A percentile compares a stretch with the other conserved stretches of the same genome.
These are phyloP conservation scores for Cladobotryum mycophilum DNA, from an alignment of 2,329 filamentous ascomycete species.

Conservation along the genomic window DNA sequence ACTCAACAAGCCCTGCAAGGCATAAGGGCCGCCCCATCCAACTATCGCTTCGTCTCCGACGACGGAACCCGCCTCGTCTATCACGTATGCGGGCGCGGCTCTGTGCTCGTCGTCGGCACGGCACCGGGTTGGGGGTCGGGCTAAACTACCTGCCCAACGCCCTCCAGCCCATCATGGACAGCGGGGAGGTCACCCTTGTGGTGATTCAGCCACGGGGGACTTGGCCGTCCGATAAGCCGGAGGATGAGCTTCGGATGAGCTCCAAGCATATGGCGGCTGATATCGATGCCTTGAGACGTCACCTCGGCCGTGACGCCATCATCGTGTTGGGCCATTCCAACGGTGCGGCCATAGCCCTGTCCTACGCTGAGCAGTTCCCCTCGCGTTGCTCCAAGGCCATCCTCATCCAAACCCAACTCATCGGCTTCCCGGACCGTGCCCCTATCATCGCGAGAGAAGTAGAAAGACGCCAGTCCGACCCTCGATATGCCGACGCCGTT, in stretches of 20 bases:
- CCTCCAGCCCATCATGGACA: neutral
- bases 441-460: neutral
- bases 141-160: conserved; percentile 6
- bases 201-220: conserved; percentile 2
- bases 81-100: conserved; percentile 2
- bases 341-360: conserved; percentile 2
- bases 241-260: conserved; percentile 1
- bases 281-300: neutral
- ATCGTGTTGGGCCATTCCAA: conserved; percentile 6
- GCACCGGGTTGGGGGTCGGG: conserved; percentile 4
- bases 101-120: conserved; percentile 1
- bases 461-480: neutral
- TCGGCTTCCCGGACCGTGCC: neutral
- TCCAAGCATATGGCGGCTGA: conserved; percentile 6
- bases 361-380: conserved; percentile 1
- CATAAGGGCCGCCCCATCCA: neutral
- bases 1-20: neutral
- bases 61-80: conserved; percentile 5
- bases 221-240: neutral
- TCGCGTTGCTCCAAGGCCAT: neutral
- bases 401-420: neutral
- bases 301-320: neutral
- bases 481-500: neutral
- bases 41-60: conserved; percentile 1
- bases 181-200: neutral